Percentiles rank a stretch among this genome's conserved stretches.
phyloP scores from a whole-genome alignment of 257 asterid genomes.

The Solanum sejunctum region DNA sequence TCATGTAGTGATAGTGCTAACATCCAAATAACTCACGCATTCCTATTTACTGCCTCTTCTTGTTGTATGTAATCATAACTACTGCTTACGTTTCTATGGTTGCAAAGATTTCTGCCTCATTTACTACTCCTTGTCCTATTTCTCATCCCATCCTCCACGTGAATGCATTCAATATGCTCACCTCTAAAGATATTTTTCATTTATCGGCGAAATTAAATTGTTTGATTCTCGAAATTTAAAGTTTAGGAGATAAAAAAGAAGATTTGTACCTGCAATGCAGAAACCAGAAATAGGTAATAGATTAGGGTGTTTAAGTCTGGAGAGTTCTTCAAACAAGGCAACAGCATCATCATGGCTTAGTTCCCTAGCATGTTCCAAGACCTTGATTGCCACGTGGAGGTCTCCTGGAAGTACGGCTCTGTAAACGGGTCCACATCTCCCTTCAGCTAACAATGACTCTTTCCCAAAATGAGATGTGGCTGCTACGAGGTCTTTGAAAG shows the following conservation, averaged over 20 bases:
- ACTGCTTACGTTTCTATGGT: background rate
- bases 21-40: slow-evolving; percentile 11
- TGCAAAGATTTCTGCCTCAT: slow-evolving; percentile 1
- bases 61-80: slow-evolving; percentile 23
- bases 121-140: background rate
- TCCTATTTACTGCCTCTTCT: slow-evolving; percentile 24
- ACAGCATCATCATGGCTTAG: slow-evolving; percentile 48
- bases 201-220: no score
- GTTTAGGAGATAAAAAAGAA: background rate
- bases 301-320: slow-evolving; percentile 68
- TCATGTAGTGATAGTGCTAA: background rate
- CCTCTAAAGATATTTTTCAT: background rate
- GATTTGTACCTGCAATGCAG: slow-evolving; percentile 74
- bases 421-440: slow-evolving; percentile 80
- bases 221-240: no score
- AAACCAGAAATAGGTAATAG: slow-evolving; percentile 71
- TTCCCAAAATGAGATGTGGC: slow-evolving; percentile 93
- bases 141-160: slow-evolving; percentile 32
- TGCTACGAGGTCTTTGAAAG: slow-evolving; percentile 81
- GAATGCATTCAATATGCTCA: slow-evolving; percentile 38
- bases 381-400: slow-evolving; percentile 92
- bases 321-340: slow-evolving; percentile 60
- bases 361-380: slow-evolving; percentile 57
- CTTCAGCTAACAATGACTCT: slow-evolving; percentile 81
- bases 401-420: slow-evolving; percentile 91